Evolutionary conservation across 2,329 filamentous ascomycete genomes (phyloP), one percentile per base, ranked within the genome.

Genomic region (Xylaria sp.): DNA sequence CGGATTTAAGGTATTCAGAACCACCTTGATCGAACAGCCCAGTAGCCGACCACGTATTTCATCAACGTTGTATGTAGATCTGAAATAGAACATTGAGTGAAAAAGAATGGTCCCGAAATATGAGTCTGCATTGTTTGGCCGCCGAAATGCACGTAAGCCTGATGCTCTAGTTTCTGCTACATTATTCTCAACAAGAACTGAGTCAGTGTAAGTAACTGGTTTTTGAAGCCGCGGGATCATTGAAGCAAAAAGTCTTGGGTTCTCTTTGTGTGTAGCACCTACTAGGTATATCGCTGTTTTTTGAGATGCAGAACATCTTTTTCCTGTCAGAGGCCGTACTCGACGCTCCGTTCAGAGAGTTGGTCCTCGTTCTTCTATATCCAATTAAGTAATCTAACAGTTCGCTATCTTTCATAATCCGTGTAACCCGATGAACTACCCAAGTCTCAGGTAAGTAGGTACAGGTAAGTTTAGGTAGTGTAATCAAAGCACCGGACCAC

Each of bases 1-100:
- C 70, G 70, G 70, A 69, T 53, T 72, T 72, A 72, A 63, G 34
- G 18, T 5, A 3, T 23, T 23, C 39, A 41, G 15, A 7, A n/a
- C 4, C 18, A 41, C 15, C n/a, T n/a, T n/a, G n/a, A n/a, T 15
- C 6, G 3, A 10, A 3, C 12, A 10, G n/a, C n/a, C 20, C 3
- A 45, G 20, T 45, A 5, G 41, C n/a, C n/a, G 15, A 41, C 15
- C 2, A 3, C 3, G 7, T 20, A 20, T 5, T 12, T 9, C 18
- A 41, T 41, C 6, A 41, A 41, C 39, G 8, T 41, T 41, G 18
- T 41, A 41, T n/a, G 4, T 41, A 41, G 15, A 41, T 18, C 39
- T n/a, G 39, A 41, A 41, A 41, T 41, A 5, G 15, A 18, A 41
- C 4, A 18, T 41, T 15, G 36, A 41, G 2, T 3, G 39, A 9